Base-by-base conservation (phyloP, 2,329 filamentous ascomycete genomes). In the Cadophora luteo-olivacea region DNA sequence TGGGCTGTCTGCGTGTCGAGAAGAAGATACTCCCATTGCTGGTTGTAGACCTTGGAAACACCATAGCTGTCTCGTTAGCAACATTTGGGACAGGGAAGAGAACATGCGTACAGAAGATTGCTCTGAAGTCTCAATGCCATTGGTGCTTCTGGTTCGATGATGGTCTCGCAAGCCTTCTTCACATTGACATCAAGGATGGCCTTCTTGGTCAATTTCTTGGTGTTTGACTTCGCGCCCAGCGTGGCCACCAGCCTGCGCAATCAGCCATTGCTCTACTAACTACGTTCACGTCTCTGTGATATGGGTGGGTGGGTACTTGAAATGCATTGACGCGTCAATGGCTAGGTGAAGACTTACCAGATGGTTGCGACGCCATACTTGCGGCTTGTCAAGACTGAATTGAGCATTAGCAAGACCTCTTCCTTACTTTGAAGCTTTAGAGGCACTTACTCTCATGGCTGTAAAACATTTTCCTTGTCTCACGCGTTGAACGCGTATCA, bases 291-390 rank as follows among this genome's bases (percentile, higher is more conserved):
- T 38, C 3, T 38, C 36, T 38, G 7, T 38, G 12, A n/a, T 52
- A 41, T 22, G 11, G 7, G 38, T 16, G 33, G 65, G 57, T 29
- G 19, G 45, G 5, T 16, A n/a, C 5, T 45, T 16, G 58, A 9
- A 19, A 24, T n/a, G 16, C 19, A 19, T 3, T 22, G n/a, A 51
- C 61, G 60, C 52, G 19, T 57, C 24, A 67, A 45, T 22, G 25
- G 19, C 6, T 9, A 61, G 51, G 11, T 38, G 36, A 54, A 25
- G 29, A 76, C 87, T 76, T 84, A 97, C 95, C 96, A 99, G 69
- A 99, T 91, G 1, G 95, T 99, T 16, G 95, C 92, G 67, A 99
- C 92, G 66, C 96, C 96, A 86, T 97, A 92, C 78, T 96, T 91
- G 77, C 89, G 89, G 70, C 87, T 95, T 3, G 90, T 96, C 66